A percentile compares a stretch with the other conserved stretches of the same genome.
Evolutionary conservation across 2,329 filamentous ascomycete genomes (phyloP).

Genomic region (Setomelanomma holmii): DNA sequence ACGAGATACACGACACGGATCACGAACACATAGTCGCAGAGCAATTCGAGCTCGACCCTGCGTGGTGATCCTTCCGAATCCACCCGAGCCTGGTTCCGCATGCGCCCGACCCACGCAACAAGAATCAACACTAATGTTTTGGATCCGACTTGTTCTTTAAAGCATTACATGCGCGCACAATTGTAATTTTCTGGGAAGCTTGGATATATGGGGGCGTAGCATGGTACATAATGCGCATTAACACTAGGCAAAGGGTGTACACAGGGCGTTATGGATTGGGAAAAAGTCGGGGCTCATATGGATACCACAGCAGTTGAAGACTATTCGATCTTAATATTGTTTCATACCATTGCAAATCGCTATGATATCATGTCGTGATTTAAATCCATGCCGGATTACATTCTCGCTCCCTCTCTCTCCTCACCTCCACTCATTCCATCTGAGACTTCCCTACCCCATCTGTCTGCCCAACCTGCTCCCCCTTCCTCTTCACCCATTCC

Average conservation of each 20-base stretch:
- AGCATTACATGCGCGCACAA: too few relatives aligned
- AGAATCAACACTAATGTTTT: too few relatives aligned
- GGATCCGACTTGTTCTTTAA: too few relatives aligned
- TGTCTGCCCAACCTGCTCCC: slow-evolving; percentile 16
- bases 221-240: not conserved
- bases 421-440: slow-evolving; percentile 9
- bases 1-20: too few relatives aligned
- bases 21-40: too few relatives aligned
- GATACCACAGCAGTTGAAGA: not conserved
- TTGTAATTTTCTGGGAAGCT: too few relatives aligned
- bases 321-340: too few relatives aligned
- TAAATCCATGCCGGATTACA: not conserved
- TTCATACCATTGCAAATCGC: too few relatives aligned
- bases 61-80: not conserved
- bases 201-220: too few relatives aligned
- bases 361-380: not conserved
- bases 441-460: slow-evolving; percentile 18
- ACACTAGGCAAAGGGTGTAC: not conserved
- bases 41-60: not conserved
- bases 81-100: not conserved
- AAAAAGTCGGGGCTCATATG: not conserved
- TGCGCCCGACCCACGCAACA: too few relatives aligned
- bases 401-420: not conserved
- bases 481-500: slow-evolving; percentile 5
- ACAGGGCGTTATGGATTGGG: not conserved